Evolutionary conservation across 345 rosid genomes (phyloP), one percentile per base, ranked within the genome.

Genomic region (Erodium maritimum): DNA sequence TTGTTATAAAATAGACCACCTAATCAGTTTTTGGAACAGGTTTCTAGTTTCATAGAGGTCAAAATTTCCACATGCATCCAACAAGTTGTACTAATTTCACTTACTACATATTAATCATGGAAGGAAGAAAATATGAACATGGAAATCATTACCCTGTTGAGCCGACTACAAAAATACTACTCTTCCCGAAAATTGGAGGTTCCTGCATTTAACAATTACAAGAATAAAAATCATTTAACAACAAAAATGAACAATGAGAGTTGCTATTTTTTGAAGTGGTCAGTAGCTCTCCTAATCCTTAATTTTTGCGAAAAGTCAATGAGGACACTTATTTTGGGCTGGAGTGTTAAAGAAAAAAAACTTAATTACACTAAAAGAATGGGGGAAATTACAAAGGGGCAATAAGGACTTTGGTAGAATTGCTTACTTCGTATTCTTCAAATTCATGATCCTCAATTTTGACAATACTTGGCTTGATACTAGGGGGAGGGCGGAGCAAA

Each of bases 341-440:
- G n/a, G n/a, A n/a, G n/a, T n/a, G n/a, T n/a, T n/a, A n/a, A n/a
- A n/a, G n/a, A n/a, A n/a, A n/a, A 20, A 19, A 70, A 55, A 57
- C 48, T 13, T 19, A 14, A 21, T 25, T 52, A 53, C 54, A 58
- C 18, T 33, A 46, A 11, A 42, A n/a, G 8, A 17, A 0, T 2
- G 13, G 34, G 58, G n/a, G 23, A 55, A 55, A 55, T 51, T 6
- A 51, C 21, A 5, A 46, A 46, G 54, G 18, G 23, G 23, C 33
- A 51, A 7, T 5, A 29, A 42, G 55, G 61, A n/a, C 65, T 52
- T 59, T 57, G 58, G 61, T 18, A 22, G 21, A 54, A 61, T n/a
- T 29, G 75, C 86, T 82, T 80, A 93, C 99, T 37, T 89, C 99
- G 69, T 86, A 93, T 73, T 93, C 99, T 80, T 93, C 99, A 75